These are phyloP conservation scores for Pythium dissotocum DNA, from an alignment of 352 stramenopile species.

Conservation along the genomic window DNA sequence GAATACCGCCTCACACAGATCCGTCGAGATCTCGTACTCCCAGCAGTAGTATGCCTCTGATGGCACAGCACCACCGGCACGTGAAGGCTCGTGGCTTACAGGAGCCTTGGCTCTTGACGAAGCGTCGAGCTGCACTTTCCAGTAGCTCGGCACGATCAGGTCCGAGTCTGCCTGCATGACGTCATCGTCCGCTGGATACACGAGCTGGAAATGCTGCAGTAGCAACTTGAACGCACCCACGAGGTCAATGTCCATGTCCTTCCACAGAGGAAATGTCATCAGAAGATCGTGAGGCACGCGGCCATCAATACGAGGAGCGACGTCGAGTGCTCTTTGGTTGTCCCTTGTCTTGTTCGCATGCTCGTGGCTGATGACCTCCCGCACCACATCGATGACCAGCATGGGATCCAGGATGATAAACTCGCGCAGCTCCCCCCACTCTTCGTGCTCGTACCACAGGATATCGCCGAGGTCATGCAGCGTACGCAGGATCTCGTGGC, in stretches of 20 bases:
- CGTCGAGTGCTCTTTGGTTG: background rate
- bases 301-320: constrained; percentile 2
- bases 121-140: constrained; percentile 15
- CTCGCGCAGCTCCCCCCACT: constrained; percentile 4
- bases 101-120: background rate
- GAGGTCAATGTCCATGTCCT: constrained; percentile 20
- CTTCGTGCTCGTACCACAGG: constrained; percentile 27
- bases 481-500: constrained; percentile 11
- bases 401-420: constrained; percentile 24
- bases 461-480: constrained; percentile 26
- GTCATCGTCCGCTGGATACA: constrained; percentile 16
- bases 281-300: constrained; percentile 14
- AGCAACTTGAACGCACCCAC: constrained; percentile 24
- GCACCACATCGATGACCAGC: constrained; percentile 35
- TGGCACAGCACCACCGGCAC: background rate
- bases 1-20: constrained; percentile 6
- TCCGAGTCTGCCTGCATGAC: constrained; percentile 27
- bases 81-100: background rate
- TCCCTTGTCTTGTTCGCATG: background rate
- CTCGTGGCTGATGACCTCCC: constrained; percentile 25
- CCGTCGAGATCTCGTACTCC: constrained; percentile 7
- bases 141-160: constrained; percentile 27
- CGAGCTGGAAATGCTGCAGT: constrained; percentile 23
- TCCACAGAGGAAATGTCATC: constrained; percentile 12
- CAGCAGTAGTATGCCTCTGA: background rate